phyloP scores from a whole-genome alignment of 495 filamentous ascomycete species.

The Polyplosphaeria fusca region DNA sequence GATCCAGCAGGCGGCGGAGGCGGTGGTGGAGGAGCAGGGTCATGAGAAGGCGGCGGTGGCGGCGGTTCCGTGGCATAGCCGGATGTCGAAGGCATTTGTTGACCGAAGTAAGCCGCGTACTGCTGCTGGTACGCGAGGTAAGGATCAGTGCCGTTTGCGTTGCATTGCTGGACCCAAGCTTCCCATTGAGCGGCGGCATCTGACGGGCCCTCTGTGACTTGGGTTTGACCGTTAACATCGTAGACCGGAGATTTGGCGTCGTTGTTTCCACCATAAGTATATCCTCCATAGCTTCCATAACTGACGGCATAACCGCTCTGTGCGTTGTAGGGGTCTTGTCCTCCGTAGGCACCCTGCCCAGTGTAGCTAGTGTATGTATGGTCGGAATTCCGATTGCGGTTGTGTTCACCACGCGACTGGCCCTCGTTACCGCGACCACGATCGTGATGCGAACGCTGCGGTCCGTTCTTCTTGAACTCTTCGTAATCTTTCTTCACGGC shows the following conservation, averaged over 20 bases:
- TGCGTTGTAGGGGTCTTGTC: conserved; percentile 9
- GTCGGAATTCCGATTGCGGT: neutral
- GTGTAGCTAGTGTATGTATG: neutral
- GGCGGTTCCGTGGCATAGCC: neutral
- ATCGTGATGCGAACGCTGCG: conserved; percentile 41
- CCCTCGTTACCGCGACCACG: conserved; percentile 34
- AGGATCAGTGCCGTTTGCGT: no score
- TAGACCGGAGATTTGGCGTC: no score
- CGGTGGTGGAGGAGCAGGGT: conserved; percentile 10
- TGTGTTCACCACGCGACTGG: conserved; percentile 23
- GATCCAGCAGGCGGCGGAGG: conserved; percentile 48
- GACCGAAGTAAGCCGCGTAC: conserved; percentile 71
- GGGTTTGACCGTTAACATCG: no score
- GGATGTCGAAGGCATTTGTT: no score
- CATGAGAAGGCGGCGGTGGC: neutral
- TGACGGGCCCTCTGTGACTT: no score
- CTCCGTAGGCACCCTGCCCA: neutral
- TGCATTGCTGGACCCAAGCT: no score
- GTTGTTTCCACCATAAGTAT: no score
- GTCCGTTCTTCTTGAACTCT: conserved; percentile 79
- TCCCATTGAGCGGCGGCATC: no score
- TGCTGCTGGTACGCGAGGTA: no score
- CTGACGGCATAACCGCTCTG: conserved; percentile 16
- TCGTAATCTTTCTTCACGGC: conserved; percentile 87
- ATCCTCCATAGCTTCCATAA: conserved; percentile 14